Evolutionary conservation across 2,329 filamentous ascomycete species (phyloP), one percentile per base, ranked within the genome.

Genomic region (Hysterium pulicare): DNA sequence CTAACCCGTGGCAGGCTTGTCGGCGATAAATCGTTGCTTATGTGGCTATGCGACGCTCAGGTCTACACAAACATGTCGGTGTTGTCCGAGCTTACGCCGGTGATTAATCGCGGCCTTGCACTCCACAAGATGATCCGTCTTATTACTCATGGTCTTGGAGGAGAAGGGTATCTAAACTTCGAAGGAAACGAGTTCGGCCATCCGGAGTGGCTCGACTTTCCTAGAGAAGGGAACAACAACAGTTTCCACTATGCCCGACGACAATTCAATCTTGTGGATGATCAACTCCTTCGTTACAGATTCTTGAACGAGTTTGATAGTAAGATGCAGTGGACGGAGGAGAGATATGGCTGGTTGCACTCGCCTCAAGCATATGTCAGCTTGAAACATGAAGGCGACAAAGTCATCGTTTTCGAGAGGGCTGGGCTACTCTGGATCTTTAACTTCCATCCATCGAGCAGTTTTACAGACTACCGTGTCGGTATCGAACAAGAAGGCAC

Each of bases 111-210:
- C 38, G 93, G 93, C 41, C 86, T 98, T 74, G 81, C 87, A 3
- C 74, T 98, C 28, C 93, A 98, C 78, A 98, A 98, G 75, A 86
- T 98, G 86, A 96, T 98, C 59, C 86, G 93, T 11, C 81, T 98
- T 13, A 74, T 98, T 50, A 97, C 93, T 1, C 91, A 98, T 64
- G 81, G 78, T 32, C 79, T 98, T 13, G 93, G 93, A 45, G 93
- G 93, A 42, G 93, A 98, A 69, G 93, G 91, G 30, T 98, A 95
- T 62, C 85, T 98, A 40, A 98, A 97, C 73, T 98, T 98, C 57
- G 90, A 96, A 71, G 93, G 93, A 47, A 98, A 98, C 68, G 93
- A 98, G 69, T 98, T 98, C 61, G 93, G 93, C 1, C 93, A 98
- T 64, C 93, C 93, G 0, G 93, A 98, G 69, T 98, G 93, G 93